phyloP scores from a whole-genome alignment of 129 eudicot species.

The Dittrichia graveolens region DNA sequence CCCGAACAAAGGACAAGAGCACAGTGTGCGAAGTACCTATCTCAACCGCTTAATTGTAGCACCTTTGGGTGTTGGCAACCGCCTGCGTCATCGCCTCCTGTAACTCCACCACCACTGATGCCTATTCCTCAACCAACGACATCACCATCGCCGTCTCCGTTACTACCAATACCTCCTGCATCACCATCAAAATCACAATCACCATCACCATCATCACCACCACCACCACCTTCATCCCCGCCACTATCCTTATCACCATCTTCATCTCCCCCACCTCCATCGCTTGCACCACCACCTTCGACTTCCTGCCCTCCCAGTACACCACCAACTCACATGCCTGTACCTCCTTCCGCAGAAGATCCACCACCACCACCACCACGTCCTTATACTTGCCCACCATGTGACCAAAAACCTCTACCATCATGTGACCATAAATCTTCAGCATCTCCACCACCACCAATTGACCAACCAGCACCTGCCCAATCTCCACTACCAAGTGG shows the following conservation, averaged over 20 bases:
- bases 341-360: not conserved
- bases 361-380: slow-evolving; percentile 7
- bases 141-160: slow-evolving; percentile 13
- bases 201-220: slow-evolving; percentile 26
- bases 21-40: slow-evolving; percentile 48
- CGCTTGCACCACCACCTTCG: slow-evolving; percentile 25
- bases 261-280: slow-evolving; percentile 23
- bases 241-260: slow-evolving; percentile 27
- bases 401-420: slow-evolving; percentile 11
- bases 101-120: slow-evolving; percentile 33
- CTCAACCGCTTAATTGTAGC: slow-evolving; percentile 48
- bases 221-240: slow-evolving; percentile 20
- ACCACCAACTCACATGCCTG: not conserved
- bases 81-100: slow-evolving; percentile 14
- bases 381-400: slow-evolving; percentile 28
- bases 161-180: slow-evolving; percentile 11
- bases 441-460: slow-evolving; percentile 20
- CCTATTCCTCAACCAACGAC: slow-evolving; percentile 29
- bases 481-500: slow-evolving; percentile 3
- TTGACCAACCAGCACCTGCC: slow-evolving; percentile 22
- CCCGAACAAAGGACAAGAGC: slow-evolving; percentile 42
- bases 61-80: slow-evolving; percentile 35
- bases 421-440: slow-evolving; percentile 8
- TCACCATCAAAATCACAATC: slow-evolving; percentile 20
- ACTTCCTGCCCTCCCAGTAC: slow-evolving; percentile 12